A percentile compares a stretch with the other conserved stretches of the same genome.
These are phyloP conservation scores for Leptographium lundbergii DNA, from an alignment of 2,329 filamentous ascomycete species.

Conservation along the genomic window DNA sequence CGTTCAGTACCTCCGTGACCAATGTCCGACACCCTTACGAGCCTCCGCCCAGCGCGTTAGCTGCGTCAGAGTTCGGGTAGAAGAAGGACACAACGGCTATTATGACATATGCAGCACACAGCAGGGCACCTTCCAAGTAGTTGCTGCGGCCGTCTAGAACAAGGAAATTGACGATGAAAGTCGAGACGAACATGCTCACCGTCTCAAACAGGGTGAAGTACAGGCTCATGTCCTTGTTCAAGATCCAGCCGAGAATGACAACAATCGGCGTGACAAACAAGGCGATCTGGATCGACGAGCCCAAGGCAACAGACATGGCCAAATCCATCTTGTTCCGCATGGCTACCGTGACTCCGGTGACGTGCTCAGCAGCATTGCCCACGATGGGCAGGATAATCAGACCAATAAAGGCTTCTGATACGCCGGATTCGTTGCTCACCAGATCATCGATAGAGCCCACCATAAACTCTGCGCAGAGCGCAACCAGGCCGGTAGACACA, in stretches of 20 bases:
- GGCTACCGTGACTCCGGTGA: conserved; percentile 48
- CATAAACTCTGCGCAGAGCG: conserved; percentile 48
- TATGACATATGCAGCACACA: conserved; percentile 18
- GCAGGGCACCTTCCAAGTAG: conserved; percentile 34
- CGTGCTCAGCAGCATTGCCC: conserved; percentile 50
- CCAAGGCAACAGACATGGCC: conserved; percentile 47
- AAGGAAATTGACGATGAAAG: conserved; percentile 63
- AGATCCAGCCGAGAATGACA: conserved; percentile 45
- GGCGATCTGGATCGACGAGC: conserved; percentile 48
- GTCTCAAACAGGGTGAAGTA: conserved; percentile 69
- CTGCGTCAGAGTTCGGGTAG: conserved; percentile 13
- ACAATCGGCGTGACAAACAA: conserved; percentile 48
- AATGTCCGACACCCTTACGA: neutral
- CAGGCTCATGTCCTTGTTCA: conserved; percentile 45
- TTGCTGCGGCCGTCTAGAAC: conserved; percentile 60
- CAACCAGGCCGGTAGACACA: conserved; percentile 41
- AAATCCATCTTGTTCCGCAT: conserved; percentile 49
- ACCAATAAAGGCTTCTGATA: conserved; percentile 47
- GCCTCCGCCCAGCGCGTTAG: conserved; percentile 14
- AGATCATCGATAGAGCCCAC: conserved; percentile 46
- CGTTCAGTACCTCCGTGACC: conserved; percentile 1
- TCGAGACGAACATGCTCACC: conserved; percentile 56
- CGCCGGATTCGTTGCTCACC: conserved; percentile 26
- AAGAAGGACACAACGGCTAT: conserved; percentile 17
- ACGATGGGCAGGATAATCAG: conserved; percentile 50